These are phyloP conservation scores for Hysterium pulicare DNA, from an alignment of 2,329 filamentous ascomycete genomes.

Conservation along the genomic window DNA sequence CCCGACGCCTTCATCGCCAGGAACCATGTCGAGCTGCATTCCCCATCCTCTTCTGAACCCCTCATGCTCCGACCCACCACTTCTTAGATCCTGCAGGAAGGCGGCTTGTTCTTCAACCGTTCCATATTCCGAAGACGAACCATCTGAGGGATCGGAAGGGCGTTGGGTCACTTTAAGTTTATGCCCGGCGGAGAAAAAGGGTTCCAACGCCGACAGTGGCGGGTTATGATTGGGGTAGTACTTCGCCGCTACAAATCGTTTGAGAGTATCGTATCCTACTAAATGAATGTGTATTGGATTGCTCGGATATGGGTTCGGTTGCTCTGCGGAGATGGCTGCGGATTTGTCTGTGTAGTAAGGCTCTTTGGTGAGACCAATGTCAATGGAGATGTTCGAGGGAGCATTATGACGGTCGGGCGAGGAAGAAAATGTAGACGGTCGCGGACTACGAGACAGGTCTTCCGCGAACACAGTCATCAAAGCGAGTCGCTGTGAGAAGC, in stretches of 20 bases:
- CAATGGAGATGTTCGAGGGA: slow-evolving; percentile 40
- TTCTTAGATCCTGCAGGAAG: slow-evolving; percentile 52
- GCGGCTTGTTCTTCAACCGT: slow-evolving; percentile 50
- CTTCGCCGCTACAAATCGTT: slow-evolving; percentile 68
- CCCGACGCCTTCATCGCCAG: slow-evolving; percentile 46
- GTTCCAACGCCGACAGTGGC: slow-evolving; percentile 54
- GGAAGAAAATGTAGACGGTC: slow-evolving; percentile 11
- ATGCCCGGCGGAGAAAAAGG: slow-evolving; percentile 60
- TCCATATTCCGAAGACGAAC: slow-evolving; percentile 56
- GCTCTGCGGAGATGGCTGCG: slow-evolving; percentile 50
- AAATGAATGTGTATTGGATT: slow-evolving; percentile 61
- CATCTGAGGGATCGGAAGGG: slow-evolving; percentile 39
- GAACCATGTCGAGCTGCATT: slow-evolving; percentile 57
- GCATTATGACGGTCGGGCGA: neutral
- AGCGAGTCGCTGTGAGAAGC: slow-evolving; percentile 63
- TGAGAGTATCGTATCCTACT: slow-evolving; percentile 72
- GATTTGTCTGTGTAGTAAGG: slow-evolving; percentile 76
- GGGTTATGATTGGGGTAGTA: slow-evolving; percentile 57
- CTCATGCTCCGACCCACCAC: slow-evolving; percentile 47
- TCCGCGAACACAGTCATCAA: slow-evolving; percentile 69
- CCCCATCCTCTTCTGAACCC: slow-evolving; percentile 61
- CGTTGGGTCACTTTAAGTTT: slow-evolving; percentile 63
- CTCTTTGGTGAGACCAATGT: slow-evolving; percentile 67
- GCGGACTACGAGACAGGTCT: slow-evolving; percentile 43
- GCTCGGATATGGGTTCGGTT: slow-evolving; percentile 32